Evolutionary conservation across 1,284 basidiomycete genomes (phyloP).

Genomic region (Rhodotorula sp.): DNA sequence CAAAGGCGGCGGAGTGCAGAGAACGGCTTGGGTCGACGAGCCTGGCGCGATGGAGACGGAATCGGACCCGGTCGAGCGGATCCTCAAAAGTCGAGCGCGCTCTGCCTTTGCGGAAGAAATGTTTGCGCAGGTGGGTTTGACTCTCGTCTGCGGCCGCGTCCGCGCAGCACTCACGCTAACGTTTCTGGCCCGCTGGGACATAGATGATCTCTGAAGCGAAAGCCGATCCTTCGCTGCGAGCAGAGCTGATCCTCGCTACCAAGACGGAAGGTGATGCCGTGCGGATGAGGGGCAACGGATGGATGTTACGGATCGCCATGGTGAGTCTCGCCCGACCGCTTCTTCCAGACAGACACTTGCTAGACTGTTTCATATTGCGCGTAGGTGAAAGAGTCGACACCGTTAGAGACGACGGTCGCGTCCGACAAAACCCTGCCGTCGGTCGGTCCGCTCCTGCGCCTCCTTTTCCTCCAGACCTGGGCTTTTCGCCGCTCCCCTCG

Average conservation of each 20-base stretch:
- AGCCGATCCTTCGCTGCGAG: slow-evolving; percentile 8
- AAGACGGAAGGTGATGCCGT: slow-evolving; percentile 23
- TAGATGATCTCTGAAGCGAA: slow-evolving; percentile 29
- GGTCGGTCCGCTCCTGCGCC: slow-evolving; percentile 23
- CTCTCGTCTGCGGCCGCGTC: too few relatives aligned
- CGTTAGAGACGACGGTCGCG: too few relatives aligned
- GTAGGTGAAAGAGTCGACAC: neutral
- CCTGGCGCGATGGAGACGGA: neutral
- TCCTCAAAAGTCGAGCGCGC: neutral
- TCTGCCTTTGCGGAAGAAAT: slow-evolving; percentile 36
- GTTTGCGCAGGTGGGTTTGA: slow-evolving; percentile 36
- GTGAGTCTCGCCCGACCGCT: neutral
- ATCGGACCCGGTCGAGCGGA: neutral
- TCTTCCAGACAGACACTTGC: too few relatives aligned
- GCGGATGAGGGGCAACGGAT: slow-evolving; percentile 8
- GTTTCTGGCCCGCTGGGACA: neutral
- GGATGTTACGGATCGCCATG: slow-evolving; percentile 22
- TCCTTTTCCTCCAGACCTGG: slow-evolving; percentile 35
- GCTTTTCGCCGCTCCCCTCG: slow-evolving; percentile 6
- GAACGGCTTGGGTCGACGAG: slow-evolving; percentile 4
- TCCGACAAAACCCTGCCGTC: neutral
- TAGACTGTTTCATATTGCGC: too few relatives aligned
- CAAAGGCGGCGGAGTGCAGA: neutral
- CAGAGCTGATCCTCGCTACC: slow-evolving; percentile 21
- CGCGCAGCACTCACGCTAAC: too few relatives aligned